phyloP scores from a whole-genome alignment of 805 yeast genomes.

The Ogataea methylovora region DNA sequence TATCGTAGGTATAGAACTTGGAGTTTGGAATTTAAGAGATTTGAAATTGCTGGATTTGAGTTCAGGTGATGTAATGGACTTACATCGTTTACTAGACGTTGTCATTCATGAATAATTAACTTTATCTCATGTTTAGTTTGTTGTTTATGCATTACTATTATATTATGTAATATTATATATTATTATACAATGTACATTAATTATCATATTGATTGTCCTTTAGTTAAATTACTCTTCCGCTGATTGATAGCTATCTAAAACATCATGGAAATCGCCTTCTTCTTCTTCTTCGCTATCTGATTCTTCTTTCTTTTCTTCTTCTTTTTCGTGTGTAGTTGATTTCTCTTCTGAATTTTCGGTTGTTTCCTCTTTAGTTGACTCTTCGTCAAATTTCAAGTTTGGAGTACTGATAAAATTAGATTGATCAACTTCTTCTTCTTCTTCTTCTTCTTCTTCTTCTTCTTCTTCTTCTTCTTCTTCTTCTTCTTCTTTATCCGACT shows the following conservation, averaged over 20 bases:
- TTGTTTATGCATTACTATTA: no score
- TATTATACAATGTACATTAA: no score
- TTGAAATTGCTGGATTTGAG: constrained; percentile 55
- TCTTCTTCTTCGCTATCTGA: not conserved
- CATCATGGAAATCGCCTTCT: not conserved
- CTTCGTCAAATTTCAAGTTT: no score
- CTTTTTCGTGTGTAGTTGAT: not conserved
- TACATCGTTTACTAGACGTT: constrained; percentile 65
- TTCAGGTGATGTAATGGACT: constrained; percentile 62
- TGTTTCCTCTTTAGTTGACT: no score
- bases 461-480: not conserved
- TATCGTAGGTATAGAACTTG: constrained; percentile 55
- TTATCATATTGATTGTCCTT: no score
- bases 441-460: not conserved
- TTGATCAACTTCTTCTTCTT: not conserved
- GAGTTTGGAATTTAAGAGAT: constrained; percentile 58
- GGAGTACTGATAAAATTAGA: no score
- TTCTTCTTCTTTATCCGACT: not conserved
- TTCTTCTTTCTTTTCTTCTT: not conserved
- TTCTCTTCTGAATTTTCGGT: not conserved
- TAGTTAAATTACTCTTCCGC: no score
- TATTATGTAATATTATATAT: no score
- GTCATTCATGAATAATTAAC: constrained; percentile 38
- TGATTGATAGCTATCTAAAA: not conserved
- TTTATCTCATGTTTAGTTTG: no score